These are phyloP conservation scores for Metschnikowia anglica DNA, from an alignment of 805 yeast species.

Conservation along the genomic window DNA sequence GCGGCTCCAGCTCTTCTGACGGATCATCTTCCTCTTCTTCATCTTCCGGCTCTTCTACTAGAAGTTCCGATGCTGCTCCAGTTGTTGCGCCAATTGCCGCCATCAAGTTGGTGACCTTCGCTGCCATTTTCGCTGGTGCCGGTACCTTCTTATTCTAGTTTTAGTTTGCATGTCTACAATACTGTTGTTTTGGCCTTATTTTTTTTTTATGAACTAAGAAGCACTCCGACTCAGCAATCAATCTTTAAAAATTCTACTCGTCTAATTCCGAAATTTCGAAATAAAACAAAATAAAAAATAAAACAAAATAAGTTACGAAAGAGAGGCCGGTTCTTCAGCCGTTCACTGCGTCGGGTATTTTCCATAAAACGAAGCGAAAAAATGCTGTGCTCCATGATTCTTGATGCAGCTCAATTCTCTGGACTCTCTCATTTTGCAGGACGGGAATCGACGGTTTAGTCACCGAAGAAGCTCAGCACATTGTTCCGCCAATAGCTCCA, in stretches of 20 bases:
- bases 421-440: too few relatives aligned
- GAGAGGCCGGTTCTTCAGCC: too few relatives aligned
- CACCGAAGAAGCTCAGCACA: too few relatives aligned
- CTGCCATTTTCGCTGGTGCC: slow-evolving; percentile 36
- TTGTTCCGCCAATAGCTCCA: too few relatives aligned
- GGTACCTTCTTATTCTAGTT: slow-evolving; percentile 38
- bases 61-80: slow-evolving; percentile 28
- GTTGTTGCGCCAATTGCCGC: slow-evolving; percentile 22
- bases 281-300: slow-evolving; percentile 4
- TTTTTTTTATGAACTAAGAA: slow-evolving; percentile 5
- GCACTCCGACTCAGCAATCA: too few relatives aligned
- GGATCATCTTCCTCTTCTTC: slow-evolving; percentile 21
- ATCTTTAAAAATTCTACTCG: slow-evolving; percentile 7
- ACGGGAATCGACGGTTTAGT: too few relatives aligned
- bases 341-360: too few relatives aligned
- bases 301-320: not conserved
- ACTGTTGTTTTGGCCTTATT: not conserved
- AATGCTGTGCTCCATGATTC: too few relatives aligned
- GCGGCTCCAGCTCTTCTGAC: slow-evolving; percentile 27
- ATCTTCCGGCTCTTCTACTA: slow-evolving; percentile 22
- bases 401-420: too few relatives aligned
- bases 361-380: too few relatives aligned
- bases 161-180: not conserved
- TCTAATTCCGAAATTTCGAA: slow-evolving; percentile 7
- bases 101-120: slow-evolving; percentile 28